These are phyloP conservation scores for Nyssa sinensis DNA, from an alignment of 148 eudicot genomes.

Conservation along the genomic window DNA sequence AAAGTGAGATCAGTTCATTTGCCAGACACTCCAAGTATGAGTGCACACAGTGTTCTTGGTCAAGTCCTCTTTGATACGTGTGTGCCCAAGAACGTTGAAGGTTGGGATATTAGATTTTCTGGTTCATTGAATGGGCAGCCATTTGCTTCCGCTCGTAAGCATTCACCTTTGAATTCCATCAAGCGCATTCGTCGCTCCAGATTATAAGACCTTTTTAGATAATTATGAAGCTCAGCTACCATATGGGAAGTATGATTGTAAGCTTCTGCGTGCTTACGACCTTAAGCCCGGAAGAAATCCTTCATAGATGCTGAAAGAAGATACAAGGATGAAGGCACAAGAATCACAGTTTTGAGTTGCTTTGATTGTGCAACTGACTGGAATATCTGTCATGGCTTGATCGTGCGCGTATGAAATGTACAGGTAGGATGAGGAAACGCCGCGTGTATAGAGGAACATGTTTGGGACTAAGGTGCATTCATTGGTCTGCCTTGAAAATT, in stretches of 20 bases:
- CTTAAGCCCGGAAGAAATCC: neutral
- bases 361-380: neutral
- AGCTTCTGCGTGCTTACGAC: neutral
- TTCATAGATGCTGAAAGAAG: neutral
- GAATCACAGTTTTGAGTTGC: neutral
- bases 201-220: constrained; percentile 22
- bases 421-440: neutral
- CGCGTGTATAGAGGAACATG: neutral
- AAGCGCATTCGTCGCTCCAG: constrained; percentile 34
- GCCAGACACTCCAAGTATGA: constrained; percentile 44
- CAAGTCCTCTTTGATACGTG: constrained; percentile 62
- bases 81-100: constrained; percentile 65
- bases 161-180: constrained; percentile 26
- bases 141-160: constrained; percentile 34
- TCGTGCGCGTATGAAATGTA: neutral
- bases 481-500: too few species aligned
- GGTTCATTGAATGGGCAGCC: constrained; percentile 49
- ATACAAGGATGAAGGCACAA: too few species aligned
- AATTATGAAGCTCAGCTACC: constrained; percentile 5
- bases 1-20: constrained; percentile 31
- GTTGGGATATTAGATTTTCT: constrained; percentile 65
- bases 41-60: constrained; percentile 57
- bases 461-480: neutral
- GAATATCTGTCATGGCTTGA: neutral
- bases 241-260: neutral